Conservation (phyloP, 2,329 filamentous ascomycete species). For the Penicillium sclerotigenum region DNA sequence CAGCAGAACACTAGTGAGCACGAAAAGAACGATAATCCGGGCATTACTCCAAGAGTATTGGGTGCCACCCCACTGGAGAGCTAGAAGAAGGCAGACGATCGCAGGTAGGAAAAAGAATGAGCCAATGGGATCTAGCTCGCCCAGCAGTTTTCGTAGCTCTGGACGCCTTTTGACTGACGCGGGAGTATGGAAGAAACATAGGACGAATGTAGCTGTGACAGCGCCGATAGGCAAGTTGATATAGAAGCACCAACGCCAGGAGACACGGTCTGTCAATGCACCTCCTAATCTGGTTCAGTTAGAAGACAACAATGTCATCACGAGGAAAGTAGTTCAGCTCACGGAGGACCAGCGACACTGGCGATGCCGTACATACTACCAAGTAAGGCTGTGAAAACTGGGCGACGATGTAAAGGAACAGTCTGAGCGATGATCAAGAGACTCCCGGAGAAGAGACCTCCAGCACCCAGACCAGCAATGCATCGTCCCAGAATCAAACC, state of each 20-base stretch:
- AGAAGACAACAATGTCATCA: background rate
- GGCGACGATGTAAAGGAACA: conserved; percentile 53
- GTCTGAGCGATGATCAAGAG: conserved; percentile 22
- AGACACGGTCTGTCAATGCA: conserved; percentile 43
- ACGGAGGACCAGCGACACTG: conserved; percentile 45
- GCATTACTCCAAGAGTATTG: conserved; percentile 25
- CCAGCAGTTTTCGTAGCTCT: conserved; percentile 35
- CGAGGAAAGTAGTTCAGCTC: background rate
- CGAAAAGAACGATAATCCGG: conserved; percentile 24
- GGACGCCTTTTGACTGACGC: conserved; percentile 7
- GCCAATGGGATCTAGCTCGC: conserved; percentile 33
- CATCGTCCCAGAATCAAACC: conserved; percentile 35
- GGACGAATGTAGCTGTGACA: conserved; percentile 45
- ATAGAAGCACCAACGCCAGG: conserved; percentile 44
- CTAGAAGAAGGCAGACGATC: conserved; percentile 26
- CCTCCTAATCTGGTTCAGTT: conserved; percentile 29
- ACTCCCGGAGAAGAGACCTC: conserved; percentile 30
- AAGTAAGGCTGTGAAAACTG: conserved; percentile 46
- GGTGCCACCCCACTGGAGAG: conserved; percentile 28
- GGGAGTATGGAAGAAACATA: conserved; percentile 49
- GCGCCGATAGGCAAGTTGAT: conserved; percentile 46
- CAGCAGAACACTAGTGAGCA: conserved; percentile 27
- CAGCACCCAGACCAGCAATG: conserved; percentile 33
- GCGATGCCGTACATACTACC: conserved; percentile 48
- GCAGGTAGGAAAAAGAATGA: conserved; percentile 32